Percentiles rank a stretch among this genome's conserved stretches.
Evolutionary conservation across 1,284 basidiomycete genomes (phyloP).

Genomic region (Apiotrichum montevideense): DNA sequence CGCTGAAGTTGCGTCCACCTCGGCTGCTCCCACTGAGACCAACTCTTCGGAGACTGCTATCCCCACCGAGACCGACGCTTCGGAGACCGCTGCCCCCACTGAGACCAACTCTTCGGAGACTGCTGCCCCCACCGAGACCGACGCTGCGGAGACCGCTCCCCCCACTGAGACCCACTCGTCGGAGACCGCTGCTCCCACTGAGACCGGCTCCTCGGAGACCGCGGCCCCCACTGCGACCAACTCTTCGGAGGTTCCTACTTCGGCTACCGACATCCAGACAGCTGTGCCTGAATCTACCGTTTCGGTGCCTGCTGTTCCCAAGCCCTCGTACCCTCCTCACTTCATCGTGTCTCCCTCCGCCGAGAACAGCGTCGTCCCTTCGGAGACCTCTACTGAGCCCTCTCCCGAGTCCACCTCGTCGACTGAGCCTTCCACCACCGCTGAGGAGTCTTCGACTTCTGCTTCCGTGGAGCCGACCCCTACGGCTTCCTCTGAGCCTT

Average conservation of each 20-base stretch:
- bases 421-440: slow-evolving; percentile 1
- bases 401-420: background rate
- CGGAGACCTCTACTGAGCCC: background rate
- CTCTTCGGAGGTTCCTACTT: background rate
- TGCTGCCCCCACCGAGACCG: background rate
- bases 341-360: background rate
- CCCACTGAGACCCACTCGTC: too few relatives aligned
- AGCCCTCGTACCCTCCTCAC: slow-evolving; percentile 3
- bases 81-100: background rate
- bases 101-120: background rate
- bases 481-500: background rate
- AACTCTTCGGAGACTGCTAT: background rate
- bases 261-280: too few relatives aligned
- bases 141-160: background rate
- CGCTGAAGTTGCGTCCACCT: background rate
- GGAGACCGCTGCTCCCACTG: too few relatives aligned
- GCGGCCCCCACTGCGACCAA: too few relatives aligned
- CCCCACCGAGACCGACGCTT: background rate
- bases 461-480: background rate
- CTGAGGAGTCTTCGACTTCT: background rate
- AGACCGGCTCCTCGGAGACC: background rate
- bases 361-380: background rate
- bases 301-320: background rate
- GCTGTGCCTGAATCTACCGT: background rate
- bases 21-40: background rate